Conservation (phyloP, 208 protist genomes). For the Trypanosoma grayi region DNA sequence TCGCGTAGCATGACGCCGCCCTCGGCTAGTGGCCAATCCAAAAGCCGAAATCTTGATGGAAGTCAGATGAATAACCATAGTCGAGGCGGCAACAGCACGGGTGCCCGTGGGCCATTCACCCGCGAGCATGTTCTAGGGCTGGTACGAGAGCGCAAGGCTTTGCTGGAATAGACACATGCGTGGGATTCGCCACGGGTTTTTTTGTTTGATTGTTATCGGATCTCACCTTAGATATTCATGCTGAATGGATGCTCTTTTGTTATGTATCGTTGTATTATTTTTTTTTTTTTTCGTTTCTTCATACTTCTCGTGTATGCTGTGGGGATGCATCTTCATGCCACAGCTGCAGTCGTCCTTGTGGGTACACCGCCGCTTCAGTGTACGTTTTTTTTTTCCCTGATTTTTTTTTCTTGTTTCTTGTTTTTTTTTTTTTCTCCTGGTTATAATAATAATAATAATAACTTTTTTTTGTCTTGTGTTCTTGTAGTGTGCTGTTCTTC, state of each 20-base stretch:
- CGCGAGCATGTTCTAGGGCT: constrained; percentile 26
- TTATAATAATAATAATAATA: background rate
- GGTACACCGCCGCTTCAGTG: background rate
- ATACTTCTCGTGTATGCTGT: background rate
- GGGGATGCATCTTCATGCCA: background rate
- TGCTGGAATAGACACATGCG: constrained; percentile 23
- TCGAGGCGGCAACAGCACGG: background rate
- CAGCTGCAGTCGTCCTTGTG: background rate
- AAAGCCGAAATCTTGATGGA: background rate
- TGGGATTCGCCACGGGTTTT: no score
- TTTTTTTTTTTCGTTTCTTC: constrained; percentile 2
- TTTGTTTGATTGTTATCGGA: constrained; percentile 1
- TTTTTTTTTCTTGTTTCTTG: constrained; percentile 7
- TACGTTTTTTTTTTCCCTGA: constrained; percentile 4
- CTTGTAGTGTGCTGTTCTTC: no score
- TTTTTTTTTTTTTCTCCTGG: constrained; percentile 1
- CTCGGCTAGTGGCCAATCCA: background rate
- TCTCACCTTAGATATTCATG: no score
- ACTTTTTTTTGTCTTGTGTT: background rate
- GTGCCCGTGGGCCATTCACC: constrained; percentile 8
- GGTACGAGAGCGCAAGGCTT: constrained; percentile 28
- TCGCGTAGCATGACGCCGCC: constrained; percentile 13
- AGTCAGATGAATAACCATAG: background rate
- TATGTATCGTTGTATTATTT: constrained; percentile 18
- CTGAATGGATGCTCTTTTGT: no score